Evolutionary conservation across 257 asterid genomes (phyloP).

Genomic region (Apocynum venetum): DNA sequence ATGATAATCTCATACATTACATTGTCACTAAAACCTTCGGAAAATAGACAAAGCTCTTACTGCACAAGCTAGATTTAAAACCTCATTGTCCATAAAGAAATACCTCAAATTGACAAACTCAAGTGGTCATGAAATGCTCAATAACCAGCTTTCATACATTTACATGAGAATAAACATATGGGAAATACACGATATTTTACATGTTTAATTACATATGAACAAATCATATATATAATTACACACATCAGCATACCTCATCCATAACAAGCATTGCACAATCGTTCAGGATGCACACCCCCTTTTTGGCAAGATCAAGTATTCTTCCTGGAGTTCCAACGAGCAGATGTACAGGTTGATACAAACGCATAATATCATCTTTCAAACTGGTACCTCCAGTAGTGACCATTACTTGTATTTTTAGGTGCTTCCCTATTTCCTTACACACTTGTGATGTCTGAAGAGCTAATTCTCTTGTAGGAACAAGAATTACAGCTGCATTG

Average conservation of each 20-base stretch:
- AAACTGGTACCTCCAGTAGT: constrained; percentile 79
- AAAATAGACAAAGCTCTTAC: not conserved
- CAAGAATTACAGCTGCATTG: constrained; percentile 64
- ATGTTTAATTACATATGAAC: not conserved
- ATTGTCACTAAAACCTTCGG: not conserved
- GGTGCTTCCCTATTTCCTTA: constrained; percentile 77
- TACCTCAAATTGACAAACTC: no score
- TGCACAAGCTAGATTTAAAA: not conserved
- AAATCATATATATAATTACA: no score
- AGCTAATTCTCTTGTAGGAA: constrained; percentile 81
- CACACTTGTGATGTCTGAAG: constrained; percentile 85
- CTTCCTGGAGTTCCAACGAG: constrained; percentile 86
- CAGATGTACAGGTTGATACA: constrained; percentile 70
- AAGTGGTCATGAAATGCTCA: no score
- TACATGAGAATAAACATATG: no score
- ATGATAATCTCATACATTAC: not conserved
- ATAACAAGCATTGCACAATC: constrained; percentile 60
- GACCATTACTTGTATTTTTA: constrained; percentile 66
- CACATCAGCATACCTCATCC: constrained; percentile 55
- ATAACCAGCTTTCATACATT: no score
- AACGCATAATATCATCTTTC: constrained; percentile 74
- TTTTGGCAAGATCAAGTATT: constrained; percentile 67
- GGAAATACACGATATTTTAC: not conserved
- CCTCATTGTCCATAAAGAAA: not conserved
- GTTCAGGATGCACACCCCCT: constrained; percentile 52